phyloP scores from a whole-genome alignment of 257 asterid species.

The Gentiana straminea region DNA sequence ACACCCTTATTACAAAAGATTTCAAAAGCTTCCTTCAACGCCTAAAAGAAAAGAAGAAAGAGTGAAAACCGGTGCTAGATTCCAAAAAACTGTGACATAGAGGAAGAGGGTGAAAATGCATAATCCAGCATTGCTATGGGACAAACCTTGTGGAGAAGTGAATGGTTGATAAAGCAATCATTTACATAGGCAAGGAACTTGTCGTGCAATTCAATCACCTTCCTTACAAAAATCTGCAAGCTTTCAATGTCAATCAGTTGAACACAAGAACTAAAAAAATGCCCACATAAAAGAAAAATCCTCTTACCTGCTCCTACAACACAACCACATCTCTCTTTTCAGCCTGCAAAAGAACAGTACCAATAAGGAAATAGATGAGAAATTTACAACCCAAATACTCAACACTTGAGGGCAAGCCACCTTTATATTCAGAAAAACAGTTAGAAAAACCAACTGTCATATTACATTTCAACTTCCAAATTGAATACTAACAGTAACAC shows the following conservation, averaged over 20 bases:
- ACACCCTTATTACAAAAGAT: conserved; percentile 38
- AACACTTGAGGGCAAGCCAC: no score
- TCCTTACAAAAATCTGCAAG: conserved; percentile 32
- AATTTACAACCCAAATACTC: no score
- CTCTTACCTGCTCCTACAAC: conserved; percentile 80
- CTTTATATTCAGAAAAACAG: no score
- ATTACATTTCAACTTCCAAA: no score
- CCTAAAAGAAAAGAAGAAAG: conserved; percentile 15
- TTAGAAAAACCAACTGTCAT: no score
- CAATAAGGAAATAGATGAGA: no score
- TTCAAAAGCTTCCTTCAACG: conserved; percentile 47
- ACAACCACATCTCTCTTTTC: conserved; percentile 87
- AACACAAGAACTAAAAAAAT: conserved; percentile 38
- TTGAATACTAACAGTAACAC: no score
- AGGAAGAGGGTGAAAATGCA: no score
- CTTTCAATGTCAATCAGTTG: conserved; percentile 29
- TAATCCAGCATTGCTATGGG: no score
- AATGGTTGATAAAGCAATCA: conserved; percentile 28
- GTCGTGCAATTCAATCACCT: conserved; percentile 37
- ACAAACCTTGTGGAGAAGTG: conserved; percentile 37
- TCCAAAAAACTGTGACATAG: neutral
- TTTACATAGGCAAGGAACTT: conserved; percentile 33
- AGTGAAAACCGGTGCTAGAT: no score
- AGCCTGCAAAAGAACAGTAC: conserved; percentile 47
- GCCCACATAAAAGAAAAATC: neutral